These are phyloP conservation scores for Phycomyces blakesleeanus DNA, from an alignment of 192 early-diverging fungal genomes.

Conservation along the genomic window DNA sequence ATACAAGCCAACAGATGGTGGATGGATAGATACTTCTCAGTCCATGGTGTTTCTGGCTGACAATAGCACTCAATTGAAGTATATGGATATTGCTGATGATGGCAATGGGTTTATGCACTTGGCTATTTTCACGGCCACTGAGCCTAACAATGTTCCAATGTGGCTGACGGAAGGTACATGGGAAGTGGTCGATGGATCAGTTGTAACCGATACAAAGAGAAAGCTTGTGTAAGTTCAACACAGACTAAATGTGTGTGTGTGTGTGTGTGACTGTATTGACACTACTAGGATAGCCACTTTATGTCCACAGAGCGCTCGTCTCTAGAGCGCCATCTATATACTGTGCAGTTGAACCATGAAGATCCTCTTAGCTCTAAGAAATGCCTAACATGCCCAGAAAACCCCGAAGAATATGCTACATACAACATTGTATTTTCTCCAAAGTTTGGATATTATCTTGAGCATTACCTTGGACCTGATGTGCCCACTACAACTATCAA, in stretches of 20 bases:
- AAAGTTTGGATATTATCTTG: slow-evolving; percentile 65
- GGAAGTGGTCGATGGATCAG: slow-evolving; percentile 56
- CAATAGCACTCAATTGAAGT: slow-evolving; percentile 39
- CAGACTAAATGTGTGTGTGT: background rate
- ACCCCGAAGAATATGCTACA: slow-evolving; percentile 50
- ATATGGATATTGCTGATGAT: slow-evolving; percentile 62
- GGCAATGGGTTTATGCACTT: slow-evolving; percentile 64
- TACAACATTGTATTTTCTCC: slow-evolving; percentile 76
- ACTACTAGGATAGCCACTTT: slow-evolving; percentile 21
- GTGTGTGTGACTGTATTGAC: background rate
- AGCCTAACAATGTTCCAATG: background rate
- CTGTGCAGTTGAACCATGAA: slow-evolving; percentile 10
- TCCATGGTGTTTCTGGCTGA: slow-evolving; percentile 22
- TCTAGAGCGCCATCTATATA: slow-evolving; percentile 41
- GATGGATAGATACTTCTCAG: slow-evolving; percentile 68
- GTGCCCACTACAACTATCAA: slow-evolving; percentile 75
- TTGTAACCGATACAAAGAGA: slow-evolving; percentile 35
- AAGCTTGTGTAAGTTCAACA: slow-evolving; percentile 41
- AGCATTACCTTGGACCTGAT: slow-evolving; percentile 81
- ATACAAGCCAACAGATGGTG: slow-evolving; percentile 63
- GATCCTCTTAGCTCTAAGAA: slow-evolving; percentile 6
- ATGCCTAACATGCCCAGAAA: slow-evolving; percentile 30
- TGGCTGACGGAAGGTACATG: slow-evolving; percentile 67
- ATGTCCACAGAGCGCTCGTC: slow-evolving; percentile 37
- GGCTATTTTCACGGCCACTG: slow-evolving; percentile 52